Base-by-base conservation (phyloP, 768 basidiomycete genomes). In the Cystoderma amianthinum region DNA sequence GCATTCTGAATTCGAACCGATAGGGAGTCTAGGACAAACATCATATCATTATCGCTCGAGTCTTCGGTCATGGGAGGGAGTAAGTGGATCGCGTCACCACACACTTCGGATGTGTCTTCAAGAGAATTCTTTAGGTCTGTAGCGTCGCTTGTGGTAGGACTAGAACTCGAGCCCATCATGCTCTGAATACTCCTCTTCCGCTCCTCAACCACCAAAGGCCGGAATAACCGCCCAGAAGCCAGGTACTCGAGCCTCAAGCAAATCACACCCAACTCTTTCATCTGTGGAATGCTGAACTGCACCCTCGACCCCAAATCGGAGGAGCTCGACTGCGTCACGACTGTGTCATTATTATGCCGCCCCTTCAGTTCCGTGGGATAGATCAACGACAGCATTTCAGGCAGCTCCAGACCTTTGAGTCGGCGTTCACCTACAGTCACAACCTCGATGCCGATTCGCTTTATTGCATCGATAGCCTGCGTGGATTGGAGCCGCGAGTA, bases 371-470 rank as follows among this genome's bases (percentile, higher is more conserved):
- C 74, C 18, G 59, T 67, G 0, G 95, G 91, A 59, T 90, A 98
- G 34, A 97, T 70, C 13, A 83, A 59, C n/a, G 90, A 87, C 16
- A 98, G 68, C 48, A 75, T 71, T 61, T 97, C 95, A 1, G 92
- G 90, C 1, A 88, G 71, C 62, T 98, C 95, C 38, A 98, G 68
- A 9, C 96, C 96, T 62, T 98, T 98, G 47, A 98, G 77, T 58
- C 90, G 92, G 48, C 82, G 74, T 61, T 97, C 92, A 3, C 96
- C 95, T 13, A 94, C 72, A n/a, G 72, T 69, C 22, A 81, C 71
- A 42, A 93, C 72, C 23, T 71, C 65, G 25, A 91, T 68, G 1
- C 83, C 83, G 51, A 93, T 69, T 17, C 76, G 68, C 21, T 75
- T 75, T 44, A 98, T 80, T 5, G 81, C 87, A 17, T 89, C 84